Percentiles rank a stretch among this genome's conserved stretches.
Conservation (phyloP, 2,329 filamentous ascomycete genomes). For the Paecilomyces formosus region DNA sequence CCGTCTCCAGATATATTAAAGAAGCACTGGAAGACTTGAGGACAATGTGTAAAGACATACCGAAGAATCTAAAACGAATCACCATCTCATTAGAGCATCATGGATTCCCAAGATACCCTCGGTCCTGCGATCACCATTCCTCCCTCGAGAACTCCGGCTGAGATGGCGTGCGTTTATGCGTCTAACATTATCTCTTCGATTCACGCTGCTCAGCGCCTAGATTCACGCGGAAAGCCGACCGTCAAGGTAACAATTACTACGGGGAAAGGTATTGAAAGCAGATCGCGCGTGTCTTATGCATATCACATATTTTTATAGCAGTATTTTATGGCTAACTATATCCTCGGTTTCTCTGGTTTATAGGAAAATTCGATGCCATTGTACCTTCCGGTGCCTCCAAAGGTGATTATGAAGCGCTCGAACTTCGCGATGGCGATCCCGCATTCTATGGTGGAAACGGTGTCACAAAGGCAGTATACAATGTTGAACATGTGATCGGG, state of each 20-base stretch:
- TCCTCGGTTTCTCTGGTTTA: not conserved
- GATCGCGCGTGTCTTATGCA: not conserved
- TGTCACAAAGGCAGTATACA: slow-evolving; percentile 48
- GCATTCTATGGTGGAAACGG: slow-evolving; percentile 48
- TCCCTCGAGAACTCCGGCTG: not conserved
- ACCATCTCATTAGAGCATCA: not conserved
- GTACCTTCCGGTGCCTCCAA: slow-evolving; percentile 30
- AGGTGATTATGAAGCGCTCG: slow-evolving; percentile 26
- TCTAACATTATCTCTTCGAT: not conserved
- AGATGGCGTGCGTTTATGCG: not conserved
- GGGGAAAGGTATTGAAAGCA: slow-evolving; percentile 10
- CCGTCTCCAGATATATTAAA: not conserved
- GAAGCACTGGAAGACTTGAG: not conserved
- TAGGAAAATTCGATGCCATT: slow-evolving; percentile 23
- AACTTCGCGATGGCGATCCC: slow-evolving; percentile 43
- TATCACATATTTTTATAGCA: not conserved
- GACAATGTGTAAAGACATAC: too few species aligned
- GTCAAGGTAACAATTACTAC: slow-evolving; percentile 25
- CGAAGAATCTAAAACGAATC: too few species aligned
- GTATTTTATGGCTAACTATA: not conserved
- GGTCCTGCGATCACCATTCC: not conserved
- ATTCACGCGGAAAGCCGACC: slow-evolving; percentile 29
- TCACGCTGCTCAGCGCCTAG: slow-evolving; percentile 20
- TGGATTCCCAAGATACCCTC: not conserved
- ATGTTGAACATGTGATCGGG: slow-evolving; percentile 49